Base-by-base conservation (phyloP, 345 rosid species). In the Populus euphratica region DNA sequence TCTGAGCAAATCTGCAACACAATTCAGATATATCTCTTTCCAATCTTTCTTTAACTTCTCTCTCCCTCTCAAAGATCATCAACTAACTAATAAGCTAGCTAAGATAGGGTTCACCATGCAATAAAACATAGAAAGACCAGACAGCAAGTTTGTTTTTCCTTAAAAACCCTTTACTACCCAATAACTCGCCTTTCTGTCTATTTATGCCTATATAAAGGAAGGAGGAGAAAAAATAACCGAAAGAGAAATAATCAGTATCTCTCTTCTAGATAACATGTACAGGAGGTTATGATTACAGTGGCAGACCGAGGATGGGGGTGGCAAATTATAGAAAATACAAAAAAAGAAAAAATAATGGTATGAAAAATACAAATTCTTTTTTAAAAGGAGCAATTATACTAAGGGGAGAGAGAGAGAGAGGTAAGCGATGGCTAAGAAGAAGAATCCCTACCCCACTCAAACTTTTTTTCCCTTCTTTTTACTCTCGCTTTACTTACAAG, bases 201-300 rank as follows among this genome's bases (percentile, higher is more conserved):
- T 86, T 29, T 86, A 68, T 75, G 81, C 77, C 80, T 80, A 85
- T 56, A 80, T 79, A 78, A 82, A 75, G 65, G 38, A 31, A 12
- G 50, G 33, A 81, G 36, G 29, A 33, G 29, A 29, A 36, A 81
- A 38, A 72, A 49, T 43, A 31, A 80, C 33, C 61, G 20, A 75
- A 61, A 70, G 33, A 49, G 14, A 69, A 36, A 82, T 68, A 43
- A 72, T 80, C 78, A 39, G 84, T 33, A 76, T 73, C 78, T 73
- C 74, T 62, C 52, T 68, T 74, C 73, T 68, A 73, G 76, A 76
- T 80, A 78, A 41, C 70, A 79, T 27, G 77, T 81, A 77, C 86
- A 88, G 86, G 64, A 47, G 49, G 90, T 91, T 87, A 92, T 91
- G 91, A 89, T 91, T 91, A 84, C 79, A 82, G 83, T 84, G 83